Evolutionary conservation across 352 stramenopile species (phyloP), one percentile per base, ranked within the genome.

Genomic region (Globisporangium polare): DNA sequence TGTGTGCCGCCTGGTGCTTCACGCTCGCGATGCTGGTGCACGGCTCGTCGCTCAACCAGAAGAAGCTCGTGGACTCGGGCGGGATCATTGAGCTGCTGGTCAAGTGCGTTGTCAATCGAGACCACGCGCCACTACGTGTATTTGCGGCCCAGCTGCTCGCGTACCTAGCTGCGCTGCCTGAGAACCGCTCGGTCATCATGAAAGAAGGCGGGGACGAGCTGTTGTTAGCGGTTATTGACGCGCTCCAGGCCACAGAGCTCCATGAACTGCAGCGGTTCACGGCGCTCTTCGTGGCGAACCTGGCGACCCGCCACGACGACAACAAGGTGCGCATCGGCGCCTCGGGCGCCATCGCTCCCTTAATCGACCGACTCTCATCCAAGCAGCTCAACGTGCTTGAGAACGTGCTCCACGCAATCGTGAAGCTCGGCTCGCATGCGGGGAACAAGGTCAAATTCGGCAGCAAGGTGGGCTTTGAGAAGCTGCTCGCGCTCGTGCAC

Each of bases 391-490:
- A 88, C 46, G 79, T 93, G 0, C 51, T 93, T 1, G 83, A 91
- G 45, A 91, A 90, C 46, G 78, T 91, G 2, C 53, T 90, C 12
- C 70, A 79, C 17, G 84, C 81, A 1, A 68, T 90, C 31, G 72
- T 78, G 29, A 90, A 91, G 57, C 73, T 93, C 3, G 84, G 81
- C 4, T 83, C 68, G 20, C 79, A 90, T 45, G 74, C 78, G 5
- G 84, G 84, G 17, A 93, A 93, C 65, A 89, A 91, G 56, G 80
- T 91, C 53, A 90, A 90, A 37, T 73, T 91, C 20, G 82, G 84
- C 5, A 80, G 74, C 3, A 89, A 87, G 17, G 66, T 91, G 10
- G 86, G 78, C 45, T 90, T 93, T 43, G 81, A 90, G 29, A 88
- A 89, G 47, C 56, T 93, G 9, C 59, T 93, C 0, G 33, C 73